These are phyloP conservation scores for Chytriomyces sp. DNA, from an alignment of 192 early-diverging fungal species.

Conservation along the genomic window DNA sequence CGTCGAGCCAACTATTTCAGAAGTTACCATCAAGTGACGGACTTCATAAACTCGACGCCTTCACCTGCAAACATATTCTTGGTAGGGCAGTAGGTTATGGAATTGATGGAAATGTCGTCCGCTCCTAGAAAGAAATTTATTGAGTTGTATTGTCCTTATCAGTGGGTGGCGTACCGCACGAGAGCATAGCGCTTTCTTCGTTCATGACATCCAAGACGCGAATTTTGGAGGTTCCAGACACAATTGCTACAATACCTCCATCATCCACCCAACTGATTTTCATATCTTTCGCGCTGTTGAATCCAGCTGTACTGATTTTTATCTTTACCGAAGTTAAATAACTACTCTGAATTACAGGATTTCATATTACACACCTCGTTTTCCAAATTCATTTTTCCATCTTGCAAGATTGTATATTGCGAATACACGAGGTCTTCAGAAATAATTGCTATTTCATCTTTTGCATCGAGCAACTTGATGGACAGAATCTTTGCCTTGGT, in stretches of 20 bases:
- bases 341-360: not conserved
- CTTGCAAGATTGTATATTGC: constrained; percentile 40
- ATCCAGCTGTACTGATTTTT: constrained; percentile 43
- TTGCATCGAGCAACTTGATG: constrained; percentile 32
- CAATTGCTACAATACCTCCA: constrained; percentile 37
- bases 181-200: constrained; percentile 47
- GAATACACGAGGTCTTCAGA: constrained; percentile 41
- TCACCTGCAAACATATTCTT: constrained; percentile 26
- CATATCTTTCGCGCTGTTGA: constrained; percentile 29
- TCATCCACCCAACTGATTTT: constrained; percentile 39
- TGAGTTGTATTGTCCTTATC: not conserved
- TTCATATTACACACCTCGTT: constrained; percentile 29
- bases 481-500: constrained; percentile 28
- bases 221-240: constrained; percentile 34
- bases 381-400: constrained; percentile 49
- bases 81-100: constrained; percentile 7
- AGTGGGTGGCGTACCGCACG: not conserved
- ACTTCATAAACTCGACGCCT: not conserved
- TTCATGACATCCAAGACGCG: constrained; percentile 50
- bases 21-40: not conserved
- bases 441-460: constrained; percentile 41
- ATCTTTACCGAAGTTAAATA: constrained; percentile 21
- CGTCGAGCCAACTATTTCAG: not conserved
- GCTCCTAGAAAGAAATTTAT: not conserved
- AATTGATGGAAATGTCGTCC: constrained; percentile 13